These are phyloP conservation scores for Fusarium sp. DNA, from an alignment of 2,329 filamentous ascomycete genomes.

Conservation along the genomic window DNA sequence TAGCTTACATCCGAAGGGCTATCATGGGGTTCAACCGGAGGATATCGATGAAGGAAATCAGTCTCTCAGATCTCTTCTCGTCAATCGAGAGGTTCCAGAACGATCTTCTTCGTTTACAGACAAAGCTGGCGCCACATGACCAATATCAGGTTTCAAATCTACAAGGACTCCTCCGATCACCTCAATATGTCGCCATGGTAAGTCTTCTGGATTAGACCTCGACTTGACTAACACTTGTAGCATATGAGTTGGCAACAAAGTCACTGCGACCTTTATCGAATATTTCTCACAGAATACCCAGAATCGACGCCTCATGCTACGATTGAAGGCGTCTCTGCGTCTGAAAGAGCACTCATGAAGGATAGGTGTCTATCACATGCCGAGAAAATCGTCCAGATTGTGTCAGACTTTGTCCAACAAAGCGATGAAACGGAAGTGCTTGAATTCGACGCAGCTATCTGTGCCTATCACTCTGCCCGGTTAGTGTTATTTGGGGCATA, in stretches of 20 bases:
- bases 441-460: conserved; percentile 58
- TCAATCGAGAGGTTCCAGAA: conserved; percentile 47
- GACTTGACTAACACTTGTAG: conserved; percentile 9
- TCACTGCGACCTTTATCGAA: conserved; percentile 59
- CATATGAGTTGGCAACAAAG: conserved; percentile 56
- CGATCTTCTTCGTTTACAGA: conserved; percentile 42
- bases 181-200: conserved; percentile 44
- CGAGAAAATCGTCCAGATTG: conserved; percentile 52
- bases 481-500: conserved; percentile 53
- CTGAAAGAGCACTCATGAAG: conserved; percentile 44
- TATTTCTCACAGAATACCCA: conserved; percentile 56
- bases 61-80: conserved; percentile 40
- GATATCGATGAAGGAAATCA: conserved; percentile 45
- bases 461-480: conserved; percentile 57
- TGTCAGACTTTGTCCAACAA: conserved; percentile 52
- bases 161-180: conserved; percentile 34
- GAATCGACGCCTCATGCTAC: conserved; percentile 55
- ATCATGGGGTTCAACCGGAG: conserved; percentile 45
- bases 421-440: conserved; percentile 49
- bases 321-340: conserved; percentile 47
- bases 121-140: conserved; percentile 38
- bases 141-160: conserved; percentile 38
- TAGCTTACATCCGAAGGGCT: conserved; percentile 40
- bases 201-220: not conserved
- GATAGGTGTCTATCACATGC: conserved; percentile 55